Evolutionary conservation across 495 filamentous ascomycete species (phyloP), one percentile per base, ranked within the genome.

Genomic region (Amorphotheca resinae): DNA sequence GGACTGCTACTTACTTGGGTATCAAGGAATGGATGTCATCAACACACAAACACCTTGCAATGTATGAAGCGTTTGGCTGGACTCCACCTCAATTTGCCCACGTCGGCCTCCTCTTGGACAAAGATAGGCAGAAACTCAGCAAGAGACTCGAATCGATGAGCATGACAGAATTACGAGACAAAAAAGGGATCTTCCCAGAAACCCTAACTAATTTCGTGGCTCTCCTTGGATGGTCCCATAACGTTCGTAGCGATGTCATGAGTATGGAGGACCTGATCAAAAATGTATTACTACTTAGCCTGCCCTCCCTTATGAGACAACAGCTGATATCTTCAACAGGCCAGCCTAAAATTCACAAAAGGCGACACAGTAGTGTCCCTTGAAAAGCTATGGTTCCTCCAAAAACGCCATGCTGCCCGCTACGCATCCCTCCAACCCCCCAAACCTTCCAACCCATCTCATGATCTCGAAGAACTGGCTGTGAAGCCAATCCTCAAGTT

Each of bases 41-140:
- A 0, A 96, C 91, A 0, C 88, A 87, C 1, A 80, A 88, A 54
- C 91, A 98, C 61, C 63, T 91, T 42, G 74, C 78, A 11, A 62
- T 98, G 22, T 96, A 98, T 61, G 63, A 82, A 38, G 87, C 87
- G 7, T 94, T 98, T 59, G 75, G 78, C 2, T 98, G 91, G 91
- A 55, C 68, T n/a, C 76, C 78, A 1, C 91, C 91, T 1, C 46
- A 59, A 23, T 98, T 91, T 57, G 87, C 80, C 25, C 91, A 98
- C 61, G 83, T 96, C 9, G 85, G 87, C 12, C 64, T 98, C 3
- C 75, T 98, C 0, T 75, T 84, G 12, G 80, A 95, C 55, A 59
- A 70, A 46, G 63, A 77, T 26, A 69, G 76, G 8, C 77, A 85
- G 49, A 98, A 98, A 60, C 68, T 96, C 33, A 95, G 87, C 64